These are phyloP conservation scores for Xerocomus alliaceus DNA, from an alignment of 1,284 basidiomycete genomes.

Conservation along the genomic window DNA sequence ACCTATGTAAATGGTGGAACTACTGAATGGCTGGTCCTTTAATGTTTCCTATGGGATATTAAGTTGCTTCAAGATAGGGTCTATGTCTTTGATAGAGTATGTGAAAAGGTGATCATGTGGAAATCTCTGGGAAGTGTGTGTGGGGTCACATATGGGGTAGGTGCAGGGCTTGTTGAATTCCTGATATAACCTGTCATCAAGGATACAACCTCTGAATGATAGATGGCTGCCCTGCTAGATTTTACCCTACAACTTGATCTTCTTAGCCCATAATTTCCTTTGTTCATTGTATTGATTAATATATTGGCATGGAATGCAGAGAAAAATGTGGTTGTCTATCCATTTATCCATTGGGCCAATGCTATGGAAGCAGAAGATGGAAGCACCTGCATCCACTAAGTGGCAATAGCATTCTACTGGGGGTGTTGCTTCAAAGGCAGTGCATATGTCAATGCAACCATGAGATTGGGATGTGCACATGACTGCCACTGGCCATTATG, in stretches of 20 bases:
- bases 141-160: background rate
- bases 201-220: rapidly evolving
- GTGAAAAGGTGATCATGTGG: background rate
- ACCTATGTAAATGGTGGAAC: constrained; percentile 1
- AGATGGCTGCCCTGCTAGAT: background rate
- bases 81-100: background rate
- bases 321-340: too few species aligned
- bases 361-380: background rate
- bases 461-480: rapidly evolving
- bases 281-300: background rate
- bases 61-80: constrained; percentile 27
- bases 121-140: rapidly evolving
- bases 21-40: constrained; percentile 15
- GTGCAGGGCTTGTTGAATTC: constrained; percentile 7
- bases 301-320: too few species aligned
- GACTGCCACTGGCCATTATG: background rate
- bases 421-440: constrained; percentile 34
- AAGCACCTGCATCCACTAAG: background rate
- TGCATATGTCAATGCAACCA: background rate
- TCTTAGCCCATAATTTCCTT: background rate
- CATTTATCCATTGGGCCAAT: background rate
- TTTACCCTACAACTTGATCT: background rate
- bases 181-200: too few species aligned
- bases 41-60: constrained; percentile 40
- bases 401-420: background rate